A percentile compares a stretch with the other conserved stretches of the same genome.
phyloP scores from a whole-genome alignment of 2,329 filamentous ascomycete genomes.

The Diaporthe sp. region DNA sequence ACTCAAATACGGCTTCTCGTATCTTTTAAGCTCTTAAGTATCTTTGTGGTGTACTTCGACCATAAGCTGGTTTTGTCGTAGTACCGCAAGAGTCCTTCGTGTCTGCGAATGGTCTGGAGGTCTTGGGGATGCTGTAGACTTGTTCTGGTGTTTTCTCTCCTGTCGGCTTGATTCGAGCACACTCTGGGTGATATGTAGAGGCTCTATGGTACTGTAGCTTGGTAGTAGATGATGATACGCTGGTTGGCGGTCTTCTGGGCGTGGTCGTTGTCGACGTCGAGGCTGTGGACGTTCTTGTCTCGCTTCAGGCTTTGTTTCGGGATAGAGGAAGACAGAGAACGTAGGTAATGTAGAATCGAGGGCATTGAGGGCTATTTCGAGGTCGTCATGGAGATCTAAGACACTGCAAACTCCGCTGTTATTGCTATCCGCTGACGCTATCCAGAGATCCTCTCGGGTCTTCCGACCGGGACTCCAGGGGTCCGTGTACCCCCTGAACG shows the following conservation, averaged over 20 bases:
- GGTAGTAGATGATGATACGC: not conserved
- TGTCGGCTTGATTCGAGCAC: not conserved
- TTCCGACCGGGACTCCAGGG: not conserved
- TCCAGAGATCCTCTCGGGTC: not conserved
- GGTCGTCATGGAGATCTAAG: not conserved
- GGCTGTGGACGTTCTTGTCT: not conserved
- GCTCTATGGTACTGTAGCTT: not conserved
- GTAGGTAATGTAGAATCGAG: not conserved
- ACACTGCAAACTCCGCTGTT: not conserved
- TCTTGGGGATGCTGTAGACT: not conserved
- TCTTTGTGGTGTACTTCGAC: not conserved
- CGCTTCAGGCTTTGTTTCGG: no score
- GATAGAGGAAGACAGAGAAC: not conserved
- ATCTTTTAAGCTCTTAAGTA: fast-evolving
- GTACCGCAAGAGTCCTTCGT: not conserved
- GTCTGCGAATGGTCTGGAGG: not conserved
- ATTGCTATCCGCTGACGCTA: not conserved
- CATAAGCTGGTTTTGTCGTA: no score
- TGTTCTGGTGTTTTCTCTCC: not conserved
- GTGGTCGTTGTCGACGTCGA: not conserved
- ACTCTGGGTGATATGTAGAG: not conserved
- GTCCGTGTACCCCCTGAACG: not conserved
- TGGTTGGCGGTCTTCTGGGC: not conserved
- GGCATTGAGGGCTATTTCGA: not conserved
- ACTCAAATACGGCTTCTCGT: no score